Evolutionary conservation across 2,329 filamentous ascomycete genomes (phyloP).

Genomic region (Phaeosphaeriaceae sp.): DNA sequence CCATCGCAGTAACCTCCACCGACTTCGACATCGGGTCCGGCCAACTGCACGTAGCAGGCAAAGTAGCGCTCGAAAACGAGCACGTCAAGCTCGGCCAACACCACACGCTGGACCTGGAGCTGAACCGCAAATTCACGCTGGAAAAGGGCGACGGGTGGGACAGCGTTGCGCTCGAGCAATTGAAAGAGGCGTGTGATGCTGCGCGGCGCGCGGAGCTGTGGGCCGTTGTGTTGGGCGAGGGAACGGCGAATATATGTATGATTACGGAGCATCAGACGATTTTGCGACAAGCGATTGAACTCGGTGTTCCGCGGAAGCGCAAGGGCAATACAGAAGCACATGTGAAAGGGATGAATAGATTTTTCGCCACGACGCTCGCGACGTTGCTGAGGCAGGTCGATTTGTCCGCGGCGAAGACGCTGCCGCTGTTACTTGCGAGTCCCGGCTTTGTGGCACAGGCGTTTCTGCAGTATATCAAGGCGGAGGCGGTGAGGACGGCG

Average conservation of each 20-base stretch:
- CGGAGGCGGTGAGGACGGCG: constrained; percentile 66
- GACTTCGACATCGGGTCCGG: constrained; percentile 74
- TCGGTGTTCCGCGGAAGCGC: constrained; percentile 71
- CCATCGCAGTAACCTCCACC: constrained; percentile 68
- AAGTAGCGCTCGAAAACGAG: constrained; percentile 70
- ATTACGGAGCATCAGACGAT: constrained; percentile 82
- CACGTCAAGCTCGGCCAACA: constrained; percentile 70
- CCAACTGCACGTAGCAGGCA: constrained; percentile 71
- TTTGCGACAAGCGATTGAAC: constrained; percentile 72
- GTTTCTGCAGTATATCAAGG: constrained; percentile 77
- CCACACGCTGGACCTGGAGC: constrained; percentile 82
- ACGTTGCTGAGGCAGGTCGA: constrained; percentile 81
- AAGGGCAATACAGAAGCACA: constrained; percentile 66
- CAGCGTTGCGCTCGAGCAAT: constrained; percentile 78
- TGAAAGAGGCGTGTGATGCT: constrained; percentile 79
- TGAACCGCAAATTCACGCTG: constrained; percentile 85
- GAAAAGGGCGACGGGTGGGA: constrained; percentile 89
- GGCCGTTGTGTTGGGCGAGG: constrained; percentile 93
- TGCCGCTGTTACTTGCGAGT: constrained; percentile 80
- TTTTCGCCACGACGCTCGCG: constrained; percentile 78
- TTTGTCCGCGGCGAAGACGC: constrained; percentile 59
- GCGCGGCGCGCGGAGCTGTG: constrained; percentile 82
- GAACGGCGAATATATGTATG: constrained; percentile 80
- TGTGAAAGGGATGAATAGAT: constrained; percentile 73
- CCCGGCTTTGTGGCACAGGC: constrained; percentile 85